Evolutionary conservation across 2,329 filamentous ascomycete species (phyloP), one percentile per base, ranked within the genome.

Genomic region (Diaporthe citriasiana): DNA sequence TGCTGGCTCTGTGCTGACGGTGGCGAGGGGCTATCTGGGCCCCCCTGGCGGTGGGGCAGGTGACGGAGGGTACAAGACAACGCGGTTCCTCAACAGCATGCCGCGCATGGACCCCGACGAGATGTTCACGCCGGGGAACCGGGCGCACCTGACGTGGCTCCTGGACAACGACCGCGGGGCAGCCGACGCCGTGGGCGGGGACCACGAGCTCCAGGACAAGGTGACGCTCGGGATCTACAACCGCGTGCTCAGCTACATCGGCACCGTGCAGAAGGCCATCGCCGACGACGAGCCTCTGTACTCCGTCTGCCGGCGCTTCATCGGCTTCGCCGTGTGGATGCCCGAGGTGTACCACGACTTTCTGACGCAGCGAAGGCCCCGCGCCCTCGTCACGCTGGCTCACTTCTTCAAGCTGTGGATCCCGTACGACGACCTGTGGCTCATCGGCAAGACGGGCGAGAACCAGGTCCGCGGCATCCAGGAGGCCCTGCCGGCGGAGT

Each of bases 371-470:
- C 78, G 80, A 27, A 78, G 82, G 25, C 82, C 82, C 1, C 79
- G 83, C 13, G 83, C 82, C 17, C 77, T 84, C 71, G 82, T 84
- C 17, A 76, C 82, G 10, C 71, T 84, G n/a, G 83, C 83, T 3
- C 81, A 83, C 68, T 84, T 83, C 76, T 83, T 84, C 81, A 73
- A 82, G 22, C 73, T 83, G 13, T 84, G 82, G 82, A 72, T 84
- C 3, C 77, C 79, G 6, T 81, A 80, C 42, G 80, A 82, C 22
- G 76, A 82, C 71, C 70, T 82, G 53, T 84, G 82, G 82, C 78
- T 83, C 75, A 78, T 84, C 42, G 82, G 82, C 25, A 77, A 76
- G 60, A 81, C 82, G 8, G 83, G 83, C 30, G 80, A 81, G 72
- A 77, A 80, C 74, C 82, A 84, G 77, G 80, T 84, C 71, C 77